Evolutionary conservation across 495 filamentous ascomycete species (phyloP).

Genomic region (Xylaria scruposa): DNA sequence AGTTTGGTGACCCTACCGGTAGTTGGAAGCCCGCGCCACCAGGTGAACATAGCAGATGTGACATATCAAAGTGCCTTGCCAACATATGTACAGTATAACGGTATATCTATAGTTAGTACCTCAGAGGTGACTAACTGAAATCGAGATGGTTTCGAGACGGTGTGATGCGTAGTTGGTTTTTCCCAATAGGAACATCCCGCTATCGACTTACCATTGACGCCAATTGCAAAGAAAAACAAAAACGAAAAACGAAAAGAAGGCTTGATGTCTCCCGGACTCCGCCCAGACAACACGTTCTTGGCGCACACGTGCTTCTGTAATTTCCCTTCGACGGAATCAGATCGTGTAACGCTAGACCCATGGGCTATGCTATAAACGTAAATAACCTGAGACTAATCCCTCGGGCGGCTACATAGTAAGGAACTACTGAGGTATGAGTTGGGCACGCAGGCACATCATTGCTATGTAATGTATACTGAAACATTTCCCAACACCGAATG

Average conservation of each 20-base stretch:
- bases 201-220: slow-evolving; percentile 11
- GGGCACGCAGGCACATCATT: not conserved
- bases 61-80: not conserved
- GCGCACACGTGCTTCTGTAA: slow-evolving; percentile 2
- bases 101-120: not conserved
- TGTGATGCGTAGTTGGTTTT: not conserved
- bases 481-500: not conserved
- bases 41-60: not conserved
- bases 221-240: not conserved
- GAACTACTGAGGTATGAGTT: too few relatives aligned
- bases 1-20: not conserved
- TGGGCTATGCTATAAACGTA: not conserved
- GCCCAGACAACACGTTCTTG: not conserved
- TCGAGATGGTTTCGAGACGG: not conserved
- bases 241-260: not conserved
- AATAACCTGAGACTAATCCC: not conserved
- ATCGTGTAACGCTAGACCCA: slow-evolving; percentile 5
- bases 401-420: not conserved
- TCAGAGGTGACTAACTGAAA: not conserved
- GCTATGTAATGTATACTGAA: too few relatives aligned
- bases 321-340: slow-evolving; percentile 2
- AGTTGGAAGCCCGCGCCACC: slow-evolving; percentile 6
- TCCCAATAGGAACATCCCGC: not conserved
- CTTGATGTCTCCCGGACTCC: not conserved
- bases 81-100: not conserved